phyloP scores from a whole-genome alignment of 2,329 filamentous ascomycete species.

The Tolypocladium inflatum region DNA sequence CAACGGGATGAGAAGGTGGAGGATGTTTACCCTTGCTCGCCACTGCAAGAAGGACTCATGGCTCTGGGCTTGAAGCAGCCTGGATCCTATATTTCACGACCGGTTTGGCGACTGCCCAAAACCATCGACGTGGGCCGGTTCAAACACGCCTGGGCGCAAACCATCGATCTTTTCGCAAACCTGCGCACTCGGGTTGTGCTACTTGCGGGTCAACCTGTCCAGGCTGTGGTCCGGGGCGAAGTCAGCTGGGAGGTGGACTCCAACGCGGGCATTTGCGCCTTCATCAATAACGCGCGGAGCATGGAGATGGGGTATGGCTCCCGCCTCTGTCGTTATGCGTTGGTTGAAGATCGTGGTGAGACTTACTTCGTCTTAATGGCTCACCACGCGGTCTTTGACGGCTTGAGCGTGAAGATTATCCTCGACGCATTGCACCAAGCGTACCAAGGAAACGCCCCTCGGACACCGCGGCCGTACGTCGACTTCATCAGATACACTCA shows the following conservation, averaged over 20 bases:
- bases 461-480: not conserved
- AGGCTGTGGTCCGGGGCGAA: not conserved
- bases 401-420: constrained; percentile 10
- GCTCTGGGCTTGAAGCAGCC: not conserved
- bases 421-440: not conserved
- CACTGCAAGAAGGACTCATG: not conserved
- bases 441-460: constrained; percentile 1
- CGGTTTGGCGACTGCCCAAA: not conserved
- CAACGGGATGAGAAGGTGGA: not conserved
- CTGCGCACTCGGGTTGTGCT: not conserved
- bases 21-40: not conserved
- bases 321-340: not conserved
- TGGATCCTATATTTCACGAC: not conserved
- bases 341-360: not conserved
- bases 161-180: not conserved
- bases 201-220: not conserved
- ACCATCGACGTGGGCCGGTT: not conserved
- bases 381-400: constrained; percentile 18
- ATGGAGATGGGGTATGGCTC: not conserved
- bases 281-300: not conserved
- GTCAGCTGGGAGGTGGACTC: not conserved
- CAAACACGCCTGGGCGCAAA: not conserved
- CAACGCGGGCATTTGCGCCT: not conserved
- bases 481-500: constrained; percentile 1
- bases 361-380: constrained; percentile 12